Base-by-base conservation (phyloP, 2,329 filamentous ascomycete genomes). In the Pyricularia sp. region DNA sequence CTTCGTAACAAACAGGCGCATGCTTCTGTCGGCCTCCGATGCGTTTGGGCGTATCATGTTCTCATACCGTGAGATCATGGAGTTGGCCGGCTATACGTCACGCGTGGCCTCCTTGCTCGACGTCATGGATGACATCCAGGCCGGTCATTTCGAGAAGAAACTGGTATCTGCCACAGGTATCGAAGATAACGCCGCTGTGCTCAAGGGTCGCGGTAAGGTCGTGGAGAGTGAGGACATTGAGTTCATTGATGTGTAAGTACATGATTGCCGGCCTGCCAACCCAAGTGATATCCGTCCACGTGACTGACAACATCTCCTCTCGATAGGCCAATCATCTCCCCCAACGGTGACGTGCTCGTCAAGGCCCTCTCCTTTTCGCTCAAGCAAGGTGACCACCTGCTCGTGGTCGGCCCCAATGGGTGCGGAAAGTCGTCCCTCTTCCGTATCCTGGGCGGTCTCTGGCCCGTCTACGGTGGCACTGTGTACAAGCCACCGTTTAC, bases 21-120 rank as follows among this genome's bases (percentile, higher is more conserved):
- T 99, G 83, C 82, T 99, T 13, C 82, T 99, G 6, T 93, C 91
- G 53, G 94, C 92, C 1, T 97, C 93, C 0, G 94, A 99, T 73
- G 93, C 93, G 28, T 97, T 97, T 72, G 93, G 93, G 1, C 88
- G 94, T 66, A 82, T 97, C 68, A 97, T 97, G 93, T 97, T 96
- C 77, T 96, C 91, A 2, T 97, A 97, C 81, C 93, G 96, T 70
- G 94, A 99, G 74, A 88, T 99, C 68, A 96, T 93, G 74, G 93
- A 99, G 75, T 81, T 99, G 33, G 94, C 94, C 0, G 94, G 94
- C 44, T 96, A 96, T 78, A 99, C 94, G 0, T 93, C 92, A 10
- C 88, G 94, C 64, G 94, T 99, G 5, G 89, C 93, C 1, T 90
- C 90, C 2, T 81, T 99, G 4, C 81, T 99, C 16, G 89, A 96